Evolutionary conservation across 2,329 filamentous ascomycete species (phyloP), one percentile per base, ranked within the genome.

Genomic region (Fonsecaea multimorphosa): DNA sequence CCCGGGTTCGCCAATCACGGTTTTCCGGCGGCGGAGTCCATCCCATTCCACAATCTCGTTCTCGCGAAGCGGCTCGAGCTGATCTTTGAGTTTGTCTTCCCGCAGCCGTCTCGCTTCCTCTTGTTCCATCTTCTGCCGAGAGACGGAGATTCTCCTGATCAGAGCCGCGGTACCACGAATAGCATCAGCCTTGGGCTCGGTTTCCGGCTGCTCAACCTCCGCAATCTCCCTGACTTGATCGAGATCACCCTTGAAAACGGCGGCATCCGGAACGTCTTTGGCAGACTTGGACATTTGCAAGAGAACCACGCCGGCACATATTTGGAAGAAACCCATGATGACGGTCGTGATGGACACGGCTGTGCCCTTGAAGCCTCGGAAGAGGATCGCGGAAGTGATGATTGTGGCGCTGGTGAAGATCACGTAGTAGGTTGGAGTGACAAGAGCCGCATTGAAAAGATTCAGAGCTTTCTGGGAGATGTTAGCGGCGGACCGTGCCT

Each of bases 371-470:
- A 99, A 97, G 7, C 95, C 95, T 69, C 88, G 89, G 79, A 98
- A 98, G 2, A 99, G 83, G 54, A 99, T 89, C 2, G 93, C 91
- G 0, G 94, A 97, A 5, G 93, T 96, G 72, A 98, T 87, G 71
- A 99, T 97, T 22, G 95, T 98, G 4, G 93, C 91, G 72, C 90
- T 96, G 44, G 95, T 99, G 77, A 99, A 99, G 82, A 96, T 94
- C 71, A 99, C 95, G 77, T 99, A 99, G 80, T 99, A 99, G 1
- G 95, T 99, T 0, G 95, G 95, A 0, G 95, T 99, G 66, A 99
- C 95, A 70, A 99, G 86, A 7, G 95, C 94, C 40, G 95, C 95
- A 74, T 99, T 98, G 84, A 94, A 98, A 57, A 99, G 80, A 75
- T 99, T 98, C 63, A 98, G 85, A 5, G 95, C 95, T 97, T 99